These are phyloP conservation scores for Coemansia sp. DNA, from an alignment of 192 early-diverging fungal species.

Conservation along the genomic window DNA sequence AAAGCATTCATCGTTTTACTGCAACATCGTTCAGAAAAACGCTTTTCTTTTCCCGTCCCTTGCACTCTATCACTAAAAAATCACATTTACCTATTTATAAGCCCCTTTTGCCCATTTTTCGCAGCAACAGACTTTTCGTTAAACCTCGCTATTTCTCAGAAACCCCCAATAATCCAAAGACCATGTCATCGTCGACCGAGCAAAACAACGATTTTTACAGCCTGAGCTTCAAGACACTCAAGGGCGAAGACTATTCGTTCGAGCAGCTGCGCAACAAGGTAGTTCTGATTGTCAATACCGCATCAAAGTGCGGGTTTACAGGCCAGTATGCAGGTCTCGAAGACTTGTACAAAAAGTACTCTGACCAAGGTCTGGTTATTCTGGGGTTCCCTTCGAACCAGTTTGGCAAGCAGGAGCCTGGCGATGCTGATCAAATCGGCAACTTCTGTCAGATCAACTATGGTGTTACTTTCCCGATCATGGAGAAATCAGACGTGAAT, in stretches of 20 bases:
- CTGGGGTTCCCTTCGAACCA: slow-evolving; percentile 93
- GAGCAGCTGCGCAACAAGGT: slow-evolving; percentile 68
- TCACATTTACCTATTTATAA: background rate
- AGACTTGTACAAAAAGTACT: slow-evolving; percentile 66
- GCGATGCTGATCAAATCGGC: slow-evolving; percentile 45
- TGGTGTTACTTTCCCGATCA: slow-evolving; percentile 84
- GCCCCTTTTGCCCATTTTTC: too few species aligned
- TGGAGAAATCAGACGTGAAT: slow-evolving; percentile 85
- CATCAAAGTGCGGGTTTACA: slow-evolving; percentile 88
- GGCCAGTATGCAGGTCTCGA: slow-evolving; percentile 74
- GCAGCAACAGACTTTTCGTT: too few species aligned
- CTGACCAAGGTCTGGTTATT: slow-evolving; percentile 72
- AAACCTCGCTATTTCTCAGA: background rate
- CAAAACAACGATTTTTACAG: slow-evolving; percentile 56
- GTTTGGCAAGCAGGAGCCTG: slow-evolving; percentile 73
- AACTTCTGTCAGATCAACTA: slow-evolving; percentile 66
- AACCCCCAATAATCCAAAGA: background rate
- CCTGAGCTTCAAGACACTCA: slow-evolving; percentile 54
- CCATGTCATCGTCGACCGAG: background rate
- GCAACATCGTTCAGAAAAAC: background rate
- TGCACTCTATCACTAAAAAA: background rate
- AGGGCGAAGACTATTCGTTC: slow-evolving; percentile 58
- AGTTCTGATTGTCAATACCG: slow-evolving; percentile 86
- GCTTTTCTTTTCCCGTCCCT: background rate
- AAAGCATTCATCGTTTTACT: background rate